Evolutionary conservation across 768 basidiomycete genomes (phyloP).

Genomic region (Boletus eberwhitei): DNA sequence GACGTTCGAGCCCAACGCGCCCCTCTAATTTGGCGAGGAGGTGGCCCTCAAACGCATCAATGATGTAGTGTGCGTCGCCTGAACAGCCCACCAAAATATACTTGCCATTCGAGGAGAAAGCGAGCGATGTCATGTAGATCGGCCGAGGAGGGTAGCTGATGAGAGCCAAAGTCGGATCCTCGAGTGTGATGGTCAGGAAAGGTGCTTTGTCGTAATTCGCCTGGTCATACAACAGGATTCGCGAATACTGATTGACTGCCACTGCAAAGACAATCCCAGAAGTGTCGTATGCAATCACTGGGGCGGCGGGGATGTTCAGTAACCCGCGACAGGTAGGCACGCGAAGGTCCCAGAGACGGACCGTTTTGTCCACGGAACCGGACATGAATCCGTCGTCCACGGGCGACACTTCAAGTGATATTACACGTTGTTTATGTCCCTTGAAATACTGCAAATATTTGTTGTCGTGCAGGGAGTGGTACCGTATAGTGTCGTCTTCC

Average conservation of each 20-base stretch:
- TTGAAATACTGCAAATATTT: slow-evolving; percentile 94
- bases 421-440: slow-evolving; percentile 87
- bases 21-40: slow-evolving; percentile 85
- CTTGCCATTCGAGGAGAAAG: slow-evolving; percentile 89
- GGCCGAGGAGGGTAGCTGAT: slow-evolving; percentile 84
- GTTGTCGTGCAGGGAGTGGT: slow-evolving; percentile 95
- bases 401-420: slow-evolving; percentile 89
- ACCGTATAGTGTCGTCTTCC: slow-evolving; percentile 91
- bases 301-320: slow-evolving; percentile 67
- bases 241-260: slow-evolving; percentile 75
- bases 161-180: slow-evolving; percentile 72
- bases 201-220: slow-evolving; percentile 89
- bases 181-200: slow-evolving; percentile 78
- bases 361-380: slow-evolving; percentile 89
- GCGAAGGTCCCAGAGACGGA: slow-evolving; percentile 94
- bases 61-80: slow-evolving; percentile 86
- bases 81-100: slow-evolving; percentile 91
- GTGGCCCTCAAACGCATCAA: slow-evolving; percentile 87
- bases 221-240: slow-evolving; percentile 82
- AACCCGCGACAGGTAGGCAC: slow-evolving; percentile 73
- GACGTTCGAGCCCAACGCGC: slow-evolving; percentile 76
- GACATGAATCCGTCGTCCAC: slow-evolving; percentile 96
- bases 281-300: slow-evolving; percentile 82
- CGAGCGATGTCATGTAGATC: slow-evolving; percentile 86
- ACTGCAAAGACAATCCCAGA: slow-evolving; percentile 85